These are phyloP conservation scores for Agarophyton chilense DNA, from an alignment of 23 red algal species.

Conservation along the genomic window DNA sequence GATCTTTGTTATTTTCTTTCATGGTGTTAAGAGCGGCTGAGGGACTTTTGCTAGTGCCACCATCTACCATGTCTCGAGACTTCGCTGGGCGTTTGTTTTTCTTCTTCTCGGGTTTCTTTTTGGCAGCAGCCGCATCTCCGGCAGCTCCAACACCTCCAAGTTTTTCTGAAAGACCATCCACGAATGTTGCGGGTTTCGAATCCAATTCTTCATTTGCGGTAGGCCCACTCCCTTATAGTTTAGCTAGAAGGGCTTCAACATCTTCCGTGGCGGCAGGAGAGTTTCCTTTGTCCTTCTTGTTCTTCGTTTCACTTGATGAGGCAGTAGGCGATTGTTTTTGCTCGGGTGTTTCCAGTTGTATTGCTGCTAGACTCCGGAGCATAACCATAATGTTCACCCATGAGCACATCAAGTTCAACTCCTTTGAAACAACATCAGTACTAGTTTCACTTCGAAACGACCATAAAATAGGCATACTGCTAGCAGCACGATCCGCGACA, in stretches of 20 bases:
- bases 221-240: conserved; percentile 3
- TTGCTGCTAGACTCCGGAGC: background rate
- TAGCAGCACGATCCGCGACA: background rate
- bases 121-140: conserved; percentile 43
- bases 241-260: conserved; percentile 69
- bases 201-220: background rate
- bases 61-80: conserved; percentile 58
- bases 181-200: background rate
- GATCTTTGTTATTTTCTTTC: conserved; percentile 90
- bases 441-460: background rate
- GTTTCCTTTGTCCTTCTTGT: conserved; percentile 69
- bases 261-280: conserved; percentile 18
- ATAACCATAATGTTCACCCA: conserved; percentile 44
- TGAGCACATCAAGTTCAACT: conserved; percentile 70
- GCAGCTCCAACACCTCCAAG: conserved; percentile 26
- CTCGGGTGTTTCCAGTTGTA: conserved; percentile 4
- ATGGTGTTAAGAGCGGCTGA: conserved; percentile 14
- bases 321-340: conserved; percentile 24
- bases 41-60: conserved; percentile 5
- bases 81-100: conserved; percentile 73
- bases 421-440: background rate
- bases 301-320: conserved; percentile 52
- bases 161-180: conserved; percentile 45
- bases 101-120: conserved; percentile 93
- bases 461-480: background rate